phyloP scores from a whole-genome alignment of 306 rosid species.

The Inga oerstediana region DNA sequence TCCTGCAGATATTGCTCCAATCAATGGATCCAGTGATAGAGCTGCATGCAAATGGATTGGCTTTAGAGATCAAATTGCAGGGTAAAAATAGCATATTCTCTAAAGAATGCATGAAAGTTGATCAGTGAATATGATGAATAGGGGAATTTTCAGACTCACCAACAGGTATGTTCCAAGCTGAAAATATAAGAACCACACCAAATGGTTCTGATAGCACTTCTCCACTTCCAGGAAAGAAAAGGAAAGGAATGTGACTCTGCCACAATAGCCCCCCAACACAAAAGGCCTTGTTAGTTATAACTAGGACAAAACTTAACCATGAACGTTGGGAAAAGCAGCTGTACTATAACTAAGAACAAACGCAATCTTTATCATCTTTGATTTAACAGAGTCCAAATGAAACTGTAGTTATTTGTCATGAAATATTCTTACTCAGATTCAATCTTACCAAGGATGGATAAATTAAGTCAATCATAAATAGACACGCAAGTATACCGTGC shows the following conservation, averaged over 20 bases:
- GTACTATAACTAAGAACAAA: neutral
- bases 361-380: neutral
- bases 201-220: conserved; percentile 77
- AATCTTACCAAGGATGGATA: neutral
- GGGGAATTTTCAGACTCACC: conserved; percentile 56
- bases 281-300: conserved; percentile 13
- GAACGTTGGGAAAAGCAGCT: neutral
- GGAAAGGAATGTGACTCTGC: conserved; percentile 58
- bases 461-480: neutral
- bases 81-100: neutral
- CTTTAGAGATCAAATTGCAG: conserved; percentile 6
- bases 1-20: conserved; percentile 96
- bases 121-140: neutral
- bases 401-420: neutral
- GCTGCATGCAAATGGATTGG: conserved; percentile 45
- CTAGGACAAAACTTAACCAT: neutral
- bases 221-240: conserved; percentile 75
- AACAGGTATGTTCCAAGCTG: conserved; percentile 91
- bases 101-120: neutral
- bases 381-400: neutral
- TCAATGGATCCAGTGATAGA: conserved; percentile 78
- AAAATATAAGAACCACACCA: conserved; percentile 81
- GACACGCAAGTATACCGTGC: neutral
- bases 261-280: neutral
- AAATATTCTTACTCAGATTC: neutral